phyloP scores from a whole-genome alignment of 2,329 filamentous ascomycete genomes.

The Trichoderma pleuroti region DNA sequence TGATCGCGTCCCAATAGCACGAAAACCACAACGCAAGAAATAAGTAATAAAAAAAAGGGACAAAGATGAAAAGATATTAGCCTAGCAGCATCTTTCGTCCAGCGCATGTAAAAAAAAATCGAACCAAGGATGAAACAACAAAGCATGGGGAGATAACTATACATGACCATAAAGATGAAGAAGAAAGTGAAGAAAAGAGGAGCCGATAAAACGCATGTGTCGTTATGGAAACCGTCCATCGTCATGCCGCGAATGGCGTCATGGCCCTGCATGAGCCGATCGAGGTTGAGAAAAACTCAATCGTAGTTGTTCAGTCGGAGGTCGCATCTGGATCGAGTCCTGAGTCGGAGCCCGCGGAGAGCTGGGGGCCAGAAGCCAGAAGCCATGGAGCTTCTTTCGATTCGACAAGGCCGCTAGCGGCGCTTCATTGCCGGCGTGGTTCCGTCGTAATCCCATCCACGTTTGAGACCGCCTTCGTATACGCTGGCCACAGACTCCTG shows the following conservation, averaged over 20 bases:
- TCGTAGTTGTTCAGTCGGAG: background rate
- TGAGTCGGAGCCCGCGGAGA: background rate
- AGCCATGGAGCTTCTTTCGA: background rate
- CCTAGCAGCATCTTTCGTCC: background rate
- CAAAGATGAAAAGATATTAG: background rate
- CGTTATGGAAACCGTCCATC: background rate
- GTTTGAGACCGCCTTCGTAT: conserved; percentile 62
- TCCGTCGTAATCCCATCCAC: conserved; percentile 56
- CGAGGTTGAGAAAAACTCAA: background rate
- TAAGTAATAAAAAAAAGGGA: background rate
- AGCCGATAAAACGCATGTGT: background rate
- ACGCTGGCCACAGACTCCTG: conserved; percentile 68
- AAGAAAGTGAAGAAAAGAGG: background rate
- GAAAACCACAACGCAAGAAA: background rate
- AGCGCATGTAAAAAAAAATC: background rate
- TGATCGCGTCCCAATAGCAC: background rate
- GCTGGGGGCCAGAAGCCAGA: background rate
- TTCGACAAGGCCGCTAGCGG: conserved; percentile 20
- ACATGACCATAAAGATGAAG: background rate
- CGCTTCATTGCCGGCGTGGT: conserved; percentile 32
- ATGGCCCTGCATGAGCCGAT: background rate
- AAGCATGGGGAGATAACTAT: background rate
- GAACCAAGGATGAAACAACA: background rate
- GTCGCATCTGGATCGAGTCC: background rate
- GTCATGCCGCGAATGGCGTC: background rate